Percentiles rank a stretch among this genome's conserved stretches.
These are phyloP conservation scores for Dactylellina cionopaga DNA, from an alignment of 2,329 filamentous ascomycete genomes.

Conservation along the genomic window DNA sequence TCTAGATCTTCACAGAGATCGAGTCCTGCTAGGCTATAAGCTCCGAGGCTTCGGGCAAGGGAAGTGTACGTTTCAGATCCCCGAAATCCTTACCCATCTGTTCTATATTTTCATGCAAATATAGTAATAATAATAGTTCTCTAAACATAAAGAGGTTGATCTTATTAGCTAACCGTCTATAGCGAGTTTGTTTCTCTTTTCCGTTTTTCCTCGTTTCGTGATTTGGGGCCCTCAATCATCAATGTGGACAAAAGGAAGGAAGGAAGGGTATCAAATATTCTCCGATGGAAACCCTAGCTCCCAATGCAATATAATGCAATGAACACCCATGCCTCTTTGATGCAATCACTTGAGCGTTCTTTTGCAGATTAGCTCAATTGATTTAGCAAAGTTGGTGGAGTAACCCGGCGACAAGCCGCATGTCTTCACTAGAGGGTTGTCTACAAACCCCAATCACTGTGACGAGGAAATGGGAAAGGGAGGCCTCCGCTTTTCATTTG, in stretches of 20 bases:
- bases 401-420: constrained; percentile 36
- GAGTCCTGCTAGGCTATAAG: constrained; percentile 56
- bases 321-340: constrained; percentile 32
- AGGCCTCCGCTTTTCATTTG: constrained; percentile 20
- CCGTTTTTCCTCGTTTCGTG: constrained; percentile 48
- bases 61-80: constrained; percentile 55
- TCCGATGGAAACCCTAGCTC: constrained; percentile 30
- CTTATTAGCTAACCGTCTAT: constrained; percentile 47
- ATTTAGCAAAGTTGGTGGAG: constrained; percentile 34
- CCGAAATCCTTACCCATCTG: constrained; percentile 7
- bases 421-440: constrained; percentile 21
- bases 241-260: constrained; percentile 41
- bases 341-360: constrained; percentile 38
- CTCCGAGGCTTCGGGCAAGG: constrained; percentile 56
- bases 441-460: constrained; percentile 38
- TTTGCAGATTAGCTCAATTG: constrained; percentile 32
- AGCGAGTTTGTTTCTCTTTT: constrained; percentile 34
- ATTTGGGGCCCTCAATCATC: constrained; percentile 38
- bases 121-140: constrained; percentile 1
- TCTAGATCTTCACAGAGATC: constrained; percentile 50
- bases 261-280: constrained; percentile 40
- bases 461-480: constrained; percentile 41
- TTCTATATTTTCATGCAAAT: constrained; percentile 23
- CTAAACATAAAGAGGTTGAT: constrained; percentile 33
- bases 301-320: too few relatives aligned